Conservation (phyloP, 768 basidiomycete species). For the Auricularia heimuer region DNA sequence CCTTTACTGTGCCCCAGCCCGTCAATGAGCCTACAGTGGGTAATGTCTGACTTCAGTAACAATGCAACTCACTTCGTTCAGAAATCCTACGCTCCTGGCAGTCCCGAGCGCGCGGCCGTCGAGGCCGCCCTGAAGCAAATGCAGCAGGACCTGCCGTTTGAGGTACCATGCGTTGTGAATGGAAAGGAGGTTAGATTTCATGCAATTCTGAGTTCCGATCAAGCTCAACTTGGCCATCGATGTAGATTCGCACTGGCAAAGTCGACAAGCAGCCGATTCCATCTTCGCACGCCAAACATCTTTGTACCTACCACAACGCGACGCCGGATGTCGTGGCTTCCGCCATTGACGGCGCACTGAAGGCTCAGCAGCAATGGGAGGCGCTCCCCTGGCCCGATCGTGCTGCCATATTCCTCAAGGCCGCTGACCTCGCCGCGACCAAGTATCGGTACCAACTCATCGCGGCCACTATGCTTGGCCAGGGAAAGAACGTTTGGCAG, state of each 20-base stretch:
- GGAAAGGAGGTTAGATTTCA: conserved; percentile 59
- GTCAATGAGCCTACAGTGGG: conserved; percentile 92
- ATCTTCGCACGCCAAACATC: conserved; percentile 69
- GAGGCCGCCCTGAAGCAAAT: conserved; percentile 68
- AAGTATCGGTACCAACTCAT: conserved; percentile 94
- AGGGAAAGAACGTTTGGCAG: conserved; percentile 99
- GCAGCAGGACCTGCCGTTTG: conserved; percentile 75
- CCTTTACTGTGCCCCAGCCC: conserved; percentile 76
- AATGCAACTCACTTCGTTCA: conserved; percentile 19
- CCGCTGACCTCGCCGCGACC: conserved; percentile 88
- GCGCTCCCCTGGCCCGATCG: conserved; percentile 92
- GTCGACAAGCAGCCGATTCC: conserved; percentile 74
- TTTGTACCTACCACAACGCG: conserved; percentile 85
- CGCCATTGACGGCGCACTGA: conserved; percentile 83
- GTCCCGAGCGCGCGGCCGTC: conserved; percentile 64
- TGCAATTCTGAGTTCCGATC: neutral
- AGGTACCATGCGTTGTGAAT: conserved; percentile 88
- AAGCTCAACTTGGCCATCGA: neutral
- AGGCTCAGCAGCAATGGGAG: conserved; percentile 87
- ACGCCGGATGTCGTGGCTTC: conserved; percentile 59
- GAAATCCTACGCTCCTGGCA: conserved; percentile 71
- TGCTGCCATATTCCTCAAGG: conserved; percentile 96
- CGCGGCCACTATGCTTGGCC: conserved; percentile 95
- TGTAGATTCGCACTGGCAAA: conserved; percentile 71
- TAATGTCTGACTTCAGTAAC: conserved; percentile 4